Percentiles rank a stretch among this genome's conserved stretches.
Evolutionary conservation across 129 eudicot genomes (phyloP).

Genomic region (Centella asiatica): DNA sequence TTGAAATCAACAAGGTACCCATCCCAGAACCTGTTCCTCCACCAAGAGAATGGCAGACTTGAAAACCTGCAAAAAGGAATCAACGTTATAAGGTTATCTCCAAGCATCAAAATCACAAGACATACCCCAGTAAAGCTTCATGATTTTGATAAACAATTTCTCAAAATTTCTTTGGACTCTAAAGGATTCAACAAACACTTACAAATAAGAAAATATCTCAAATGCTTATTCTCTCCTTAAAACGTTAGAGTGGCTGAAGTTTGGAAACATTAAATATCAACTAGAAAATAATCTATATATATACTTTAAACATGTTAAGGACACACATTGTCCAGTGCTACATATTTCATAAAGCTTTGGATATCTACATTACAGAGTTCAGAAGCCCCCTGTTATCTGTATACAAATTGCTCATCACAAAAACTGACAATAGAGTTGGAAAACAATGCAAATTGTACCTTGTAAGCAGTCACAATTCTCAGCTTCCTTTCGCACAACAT

Average conservation of each 20-base stretch:
- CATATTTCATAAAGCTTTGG: too few species aligned
- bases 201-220: too few species aligned
- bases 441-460: conserved; percentile 15
- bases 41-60: conserved; percentile 49
- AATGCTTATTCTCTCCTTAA: background rate
- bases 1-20: conserved; percentile 42
- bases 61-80: conserved; percentile 27
- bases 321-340: background rate
- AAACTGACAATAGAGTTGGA: background rate
- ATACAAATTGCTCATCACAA: background rate
- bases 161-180: background rate
- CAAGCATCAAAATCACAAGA: background rate
- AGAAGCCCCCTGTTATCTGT: background rate
- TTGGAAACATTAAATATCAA: too few species aligned
- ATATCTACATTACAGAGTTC: too few species aligned
- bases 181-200: background rate
- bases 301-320: background rate
- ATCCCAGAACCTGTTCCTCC: conserved; percentile 48
- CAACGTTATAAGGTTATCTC: background rate
- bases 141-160: too few species aligned
- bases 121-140: too few species aligned
- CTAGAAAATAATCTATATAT: too few species aligned
- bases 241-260: background rate
- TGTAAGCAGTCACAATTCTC: conserved; percentile 50
- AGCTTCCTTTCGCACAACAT: conserved; percentile 57